Evolutionary conservation across 2,329 filamentous ascomycete species (phyloP).

Genomic region (Calycina herbarum): DNA sequence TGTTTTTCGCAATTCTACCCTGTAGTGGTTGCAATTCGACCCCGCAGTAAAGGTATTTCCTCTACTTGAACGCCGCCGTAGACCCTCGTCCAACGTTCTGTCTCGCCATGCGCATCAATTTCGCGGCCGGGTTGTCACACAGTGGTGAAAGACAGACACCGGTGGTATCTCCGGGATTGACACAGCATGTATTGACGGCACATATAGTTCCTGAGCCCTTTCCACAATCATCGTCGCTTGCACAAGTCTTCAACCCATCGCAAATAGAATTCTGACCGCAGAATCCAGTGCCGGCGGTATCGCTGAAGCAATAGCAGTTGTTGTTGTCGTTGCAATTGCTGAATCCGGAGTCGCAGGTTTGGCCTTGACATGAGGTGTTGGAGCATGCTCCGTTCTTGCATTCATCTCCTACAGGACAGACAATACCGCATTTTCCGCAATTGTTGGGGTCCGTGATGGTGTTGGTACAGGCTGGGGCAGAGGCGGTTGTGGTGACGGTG

Average conservation of each 20-base stretch:
- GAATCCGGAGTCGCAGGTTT: constrained; percentile 23
- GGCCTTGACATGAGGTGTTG: not conserved
- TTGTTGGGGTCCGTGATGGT: constrained; percentile 22
- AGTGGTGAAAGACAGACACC: constrained; percentile 24
- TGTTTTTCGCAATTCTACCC: not conserved
- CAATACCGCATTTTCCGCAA: constrained; percentile 24
- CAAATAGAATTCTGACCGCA: constrained; percentile 30
- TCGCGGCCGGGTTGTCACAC: constrained; percentile 24
- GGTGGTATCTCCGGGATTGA: not conserved
- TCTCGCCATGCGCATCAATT: constrained; percentile 17
- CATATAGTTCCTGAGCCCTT: constrained; percentile 22
- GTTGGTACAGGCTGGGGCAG: constrained; percentile 21
- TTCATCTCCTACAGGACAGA: constrained; percentile 15
- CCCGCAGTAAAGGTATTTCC: not conserved
- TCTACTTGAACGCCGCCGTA: constrained; percentile 6
- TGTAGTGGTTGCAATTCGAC: too few species aligned
- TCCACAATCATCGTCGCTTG: constrained; percentile 23
- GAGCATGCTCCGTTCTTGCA: constrained; percentile 22
- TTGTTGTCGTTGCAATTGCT: constrained; percentile 18
- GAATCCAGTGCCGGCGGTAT: constrained; percentile 19
- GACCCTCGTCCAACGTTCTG: not conserved
- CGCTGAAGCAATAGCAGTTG: constrained; percentile 29
- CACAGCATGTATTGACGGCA: constrained; percentile 27
- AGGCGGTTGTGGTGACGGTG: constrained; percentile 20
- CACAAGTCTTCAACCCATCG: constrained; percentile 20